These are phyloP conservation scores for Alternaria sp. DNA, from an alignment of 2,329 filamentous ascomycete species.

Conservation along the genomic window DNA sequence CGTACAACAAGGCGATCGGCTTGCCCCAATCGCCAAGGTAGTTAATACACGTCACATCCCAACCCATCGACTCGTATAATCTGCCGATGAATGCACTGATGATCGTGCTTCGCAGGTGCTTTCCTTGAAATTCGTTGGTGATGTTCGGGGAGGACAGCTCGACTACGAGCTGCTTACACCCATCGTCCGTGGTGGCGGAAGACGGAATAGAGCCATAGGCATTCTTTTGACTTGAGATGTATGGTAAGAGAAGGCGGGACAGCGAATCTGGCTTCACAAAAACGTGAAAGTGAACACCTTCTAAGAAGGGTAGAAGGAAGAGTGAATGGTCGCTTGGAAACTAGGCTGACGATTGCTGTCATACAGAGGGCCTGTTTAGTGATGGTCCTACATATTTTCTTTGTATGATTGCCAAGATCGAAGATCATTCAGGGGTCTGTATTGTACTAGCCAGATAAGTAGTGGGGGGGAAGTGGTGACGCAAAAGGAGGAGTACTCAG, in stretches of 20 bases:
- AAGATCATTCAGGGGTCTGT: too few species aligned
- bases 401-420: too few species aligned
- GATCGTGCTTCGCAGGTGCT: slow-evolving; percentile 72
- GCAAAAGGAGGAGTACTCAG: too few species aligned
- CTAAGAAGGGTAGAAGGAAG: slow-evolving; percentile 67
- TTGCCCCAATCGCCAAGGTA: slow-evolving; percentile 76
- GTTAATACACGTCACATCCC: slow-evolving; percentile 69
- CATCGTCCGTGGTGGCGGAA: slow-evolving; percentile 54
- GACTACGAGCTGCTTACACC: slow-evolving; percentile 66
- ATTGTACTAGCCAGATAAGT: too few species aligned
- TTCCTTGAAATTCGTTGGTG: slow-evolving; percentile 73
- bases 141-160: slow-evolving; percentile 82
- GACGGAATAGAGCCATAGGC: slow-evolving; percentile 68
- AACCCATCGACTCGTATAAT: slow-evolving; percentile 66
- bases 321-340: slow-evolving; percentile 73
- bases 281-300: slow-evolving; percentile 72
- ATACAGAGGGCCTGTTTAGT: too few species aligned
- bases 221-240: slow-evolving; percentile 64
- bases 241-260: slow-evolving; percentile 67
- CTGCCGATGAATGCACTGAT: slow-evolving; percentile 70
- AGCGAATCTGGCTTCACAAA: slow-evolving; percentile 69
- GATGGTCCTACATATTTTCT: too few species aligned
- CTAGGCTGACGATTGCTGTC: too few species aligned
- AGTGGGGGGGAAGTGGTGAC: too few species aligned
- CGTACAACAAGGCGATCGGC: slow-evolving; percentile 67